Base-by-base conservation (phyloP, 2,329 filamentous ascomycete species). In the Epichloe uncinata region DNA sequence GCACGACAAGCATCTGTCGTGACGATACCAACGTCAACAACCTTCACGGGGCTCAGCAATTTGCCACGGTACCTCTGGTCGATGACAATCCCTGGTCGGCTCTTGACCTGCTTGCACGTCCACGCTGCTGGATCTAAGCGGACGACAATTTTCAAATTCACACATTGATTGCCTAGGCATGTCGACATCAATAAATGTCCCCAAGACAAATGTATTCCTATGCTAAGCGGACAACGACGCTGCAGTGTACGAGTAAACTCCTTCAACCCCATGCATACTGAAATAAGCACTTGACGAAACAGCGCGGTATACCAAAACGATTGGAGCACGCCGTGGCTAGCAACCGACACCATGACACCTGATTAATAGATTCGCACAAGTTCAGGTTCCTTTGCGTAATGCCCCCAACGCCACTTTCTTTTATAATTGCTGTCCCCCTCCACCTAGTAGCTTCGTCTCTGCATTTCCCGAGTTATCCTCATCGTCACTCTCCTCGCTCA, bases 401-500 rank as follows among this genome's bases (percentile, higher is more conserved):
- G 18, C 20, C 13, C 26, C 26, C 20, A 26, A 46, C 34, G 36
- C 40, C 36, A 12, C 9, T 12, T 16, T 4, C 11, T 38, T n/a
- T 43, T 41, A 51, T 33, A 15, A 26, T 46, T 52, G 50, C 18
- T 52, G 44, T 46, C 52, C 35, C 36, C 52, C 54, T 12, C 57
- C 18, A 35, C 15, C 56, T 36, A 62, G 55, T 3, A 59, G 60
- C 48, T 53, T 59, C 44, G 54, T 50, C 48, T 61, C 60, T 1
- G 36, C 56, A 51, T 54, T 60, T 20, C 52, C 59, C 15, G 56
- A 33, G 16, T 20, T 65, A 42, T 67, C 68, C 4, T 72, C 67
- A 5, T 69, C 66, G 12, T 66, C 66, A 49, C 64, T 70, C 48
- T 70, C 70, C 12, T 72, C 73, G 4, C 74, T 75, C 45, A 78